Percentiles rank a stretch among this genome's conserved stretches.
Evolutionary conservation across 2,329 filamentous ascomycete genomes (phyloP).

Genomic region (Claviceps paspali): DNA sequence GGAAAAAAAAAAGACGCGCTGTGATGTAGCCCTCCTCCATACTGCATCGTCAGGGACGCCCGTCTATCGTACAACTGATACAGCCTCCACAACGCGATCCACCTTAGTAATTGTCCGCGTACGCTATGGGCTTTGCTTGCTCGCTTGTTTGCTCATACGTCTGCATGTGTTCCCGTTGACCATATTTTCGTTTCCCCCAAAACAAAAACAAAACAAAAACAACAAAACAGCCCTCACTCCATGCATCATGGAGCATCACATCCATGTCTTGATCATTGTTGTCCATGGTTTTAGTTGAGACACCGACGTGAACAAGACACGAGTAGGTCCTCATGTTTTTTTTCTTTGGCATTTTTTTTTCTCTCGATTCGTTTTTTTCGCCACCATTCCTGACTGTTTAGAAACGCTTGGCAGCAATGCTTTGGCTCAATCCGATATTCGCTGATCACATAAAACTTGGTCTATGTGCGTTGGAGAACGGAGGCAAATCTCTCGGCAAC

Average conservation of each 20-base stretch:
- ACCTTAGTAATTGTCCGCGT: neutral
- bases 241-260: constrained; percentile 3
- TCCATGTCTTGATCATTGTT: constrained; percentile 7
- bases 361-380: neutral
- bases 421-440: too few species aligned
- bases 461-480: constrained; percentile 19
- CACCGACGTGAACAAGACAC: neutral
- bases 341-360: neutral
- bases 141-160: neutral
- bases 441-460: too few species aligned
- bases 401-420: neutral
- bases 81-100: constrained; percentile 19
- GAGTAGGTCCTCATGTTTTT: neutral
- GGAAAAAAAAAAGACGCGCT: constrained; percentile 9
- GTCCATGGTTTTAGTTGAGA: neutral
- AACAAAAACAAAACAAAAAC: constrained; percentile 13
- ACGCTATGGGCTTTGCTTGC: neutral
- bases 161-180: neutral
- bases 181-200: constrained; percentile 12
- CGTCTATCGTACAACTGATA: constrained; percentile 22
- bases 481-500: constrained; percentile 22
- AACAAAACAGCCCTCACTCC: constrained; percentile 1
- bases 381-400: neutral
- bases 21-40: constrained; percentile 7
- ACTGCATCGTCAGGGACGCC: constrained; percentile 13